Evolutionary conservation across 140 eudicot genomes (phyloP).

Genomic region (Bidens hawaiensis): DNA sequence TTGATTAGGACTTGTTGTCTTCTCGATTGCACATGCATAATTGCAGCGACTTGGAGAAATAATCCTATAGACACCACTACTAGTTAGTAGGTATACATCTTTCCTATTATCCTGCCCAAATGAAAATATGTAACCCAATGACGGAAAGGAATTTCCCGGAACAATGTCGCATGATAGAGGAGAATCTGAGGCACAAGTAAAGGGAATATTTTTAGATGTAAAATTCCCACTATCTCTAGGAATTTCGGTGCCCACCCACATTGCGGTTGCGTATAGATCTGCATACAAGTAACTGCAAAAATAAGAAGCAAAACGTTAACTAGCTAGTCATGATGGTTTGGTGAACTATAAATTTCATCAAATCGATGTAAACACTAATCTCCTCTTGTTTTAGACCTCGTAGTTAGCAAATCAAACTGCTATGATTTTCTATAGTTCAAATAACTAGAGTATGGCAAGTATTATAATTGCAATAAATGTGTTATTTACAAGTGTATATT

Average conservation of each 20-base stretch:
- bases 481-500: no score
- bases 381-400: no score
- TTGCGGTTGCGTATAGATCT: slow-evolving; percentile 64
- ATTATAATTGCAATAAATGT: no score
- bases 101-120: slow-evolving; percentile 69
- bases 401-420: no score
- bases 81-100: slow-evolving; percentile 50
- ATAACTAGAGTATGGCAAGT: no score
- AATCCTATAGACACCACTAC: slow-evolving; percentile 74
- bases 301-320: background rate
- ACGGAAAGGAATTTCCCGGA: slow-evolving; percentile 50
- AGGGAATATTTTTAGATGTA: slow-evolving; percentile 35
- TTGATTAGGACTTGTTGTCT: slow-evolving; percentile 10
- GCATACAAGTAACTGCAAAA: slow-evolving; percentile 62
- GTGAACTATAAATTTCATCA: background rate
- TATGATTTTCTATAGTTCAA: no score
- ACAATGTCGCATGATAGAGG: slow-evolving; percentile 48
- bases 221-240: slow-evolving; percentile 69
- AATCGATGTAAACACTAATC: no score
- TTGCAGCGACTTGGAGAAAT: slow-evolving; percentile 71
- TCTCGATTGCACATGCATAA: slow-evolving; percentile 51
- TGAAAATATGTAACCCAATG: slow-evolving; percentile 66
- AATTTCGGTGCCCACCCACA: slow-evolving; percentile 62
- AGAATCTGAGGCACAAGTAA: slow-evolving; percentile 58
- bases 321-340: background rate